Evolutionary conservation across 176 grass and related monocot genomes (phyloP), one percentile per base, ranked within the genome.

Genomic region (Aechmea fasciata): DNA sequence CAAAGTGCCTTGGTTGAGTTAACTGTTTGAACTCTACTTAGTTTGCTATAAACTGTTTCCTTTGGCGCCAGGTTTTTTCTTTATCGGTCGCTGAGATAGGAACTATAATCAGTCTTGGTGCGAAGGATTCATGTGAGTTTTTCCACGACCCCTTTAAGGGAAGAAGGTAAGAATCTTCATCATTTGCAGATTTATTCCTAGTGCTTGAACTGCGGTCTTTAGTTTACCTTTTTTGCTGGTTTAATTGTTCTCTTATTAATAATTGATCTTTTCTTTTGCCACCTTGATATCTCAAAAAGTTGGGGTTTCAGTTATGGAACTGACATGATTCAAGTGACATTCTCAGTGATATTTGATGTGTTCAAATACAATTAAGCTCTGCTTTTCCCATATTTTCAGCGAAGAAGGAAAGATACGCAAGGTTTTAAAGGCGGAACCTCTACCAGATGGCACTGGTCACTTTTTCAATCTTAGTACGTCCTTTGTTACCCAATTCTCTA

Each of bases 381-480:
- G 4, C 33, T 41, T 41, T 41, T 41, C 33, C 33, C 33, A 41
- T 41, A 41, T 71, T 20, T 68, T 75, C 72, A 97, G 94, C 7
- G 94, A 97, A 24, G 94, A 97, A 87, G 94, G 94, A 66, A 91
- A 92, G 83, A 77, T 97, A 50, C 83, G 86, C 29, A 97, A 97
- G 55, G 51, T 97, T 76, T 67, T 97, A 13, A 97, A 90, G 76
- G 84, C 81, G 69, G 94, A 97, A 83, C 94, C 94, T 61, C 87
- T 91, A 66, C 94, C 89, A 65, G 94, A 97, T 87, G 89, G 94
- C 73, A 92, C 83, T 52, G 80, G 94, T n/a, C 84, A 83, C 11
- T 90, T 92, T 84, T 97, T 97, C 75, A 97, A 92, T 87, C 94
- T 97, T 47, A 97, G 94, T 97, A 97, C 72, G 81, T 80, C 28